Base-by-base conservation (phyloP, 305 asterid species). In the Solanum hybrid region DNA sequence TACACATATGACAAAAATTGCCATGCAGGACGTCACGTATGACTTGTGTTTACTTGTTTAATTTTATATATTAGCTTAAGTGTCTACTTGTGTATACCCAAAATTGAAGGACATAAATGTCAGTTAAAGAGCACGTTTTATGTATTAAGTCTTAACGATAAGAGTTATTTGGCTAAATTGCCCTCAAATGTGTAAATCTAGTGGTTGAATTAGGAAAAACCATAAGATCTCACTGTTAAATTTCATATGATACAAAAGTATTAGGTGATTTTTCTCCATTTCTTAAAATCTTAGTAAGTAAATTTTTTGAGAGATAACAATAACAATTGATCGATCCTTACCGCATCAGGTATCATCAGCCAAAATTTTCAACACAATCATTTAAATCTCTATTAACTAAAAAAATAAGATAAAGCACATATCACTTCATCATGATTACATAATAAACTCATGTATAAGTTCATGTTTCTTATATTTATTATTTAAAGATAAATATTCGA, bases 81-180 rank as follows among this genome's bases (percentile, higher is more conserved):
- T 7, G 12, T 20, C 11, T 20, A 20, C 11, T 20, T 20, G 12
- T 7, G 5, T 8, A 20, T 7, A 61, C 0, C 5, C 5, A 20
- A 7, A 61, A 61, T 20, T 61, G 0, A 61, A 20, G 5, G 12
- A 61, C 1, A 8, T 20, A 20, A 0, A 7, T 20, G 0, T 61
- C 0, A 57, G 4, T 61, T 7, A 20, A 61, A 20, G 2, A 20
- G 4, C 2, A 20, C 11, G 2, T 3, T 17, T 57, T 33, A 61
- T 61, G 4, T 7, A 57, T 41, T 41, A 41, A 7, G 11, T 20
- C 12, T 61, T 20, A 61, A 61, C 1, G 10, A 9, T 33, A 4
- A 9, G 5, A 8, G 9, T 77, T 9, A 4, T 0, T 78, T 78
- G 15, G 15, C 8, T 78, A 33, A 17, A 33, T 33, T 33, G 15